Base-by-base conservation (phyloP, 306 rosid genomes). In the Malus orientalis region DNA sequence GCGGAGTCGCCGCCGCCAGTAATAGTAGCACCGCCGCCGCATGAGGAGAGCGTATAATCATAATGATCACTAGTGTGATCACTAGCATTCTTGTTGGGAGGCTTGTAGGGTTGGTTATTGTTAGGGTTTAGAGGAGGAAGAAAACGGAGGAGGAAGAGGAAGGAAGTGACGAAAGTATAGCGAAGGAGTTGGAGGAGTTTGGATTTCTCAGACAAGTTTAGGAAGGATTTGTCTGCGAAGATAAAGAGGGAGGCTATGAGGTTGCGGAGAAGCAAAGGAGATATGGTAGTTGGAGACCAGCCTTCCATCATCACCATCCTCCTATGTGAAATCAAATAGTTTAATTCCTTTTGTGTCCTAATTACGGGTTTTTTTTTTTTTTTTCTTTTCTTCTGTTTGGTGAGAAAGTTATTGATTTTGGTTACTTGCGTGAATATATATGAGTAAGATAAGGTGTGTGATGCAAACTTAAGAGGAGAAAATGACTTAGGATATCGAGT, bases 181-280 rank as follows among this genome's bases (percentile, higher is more conserved):
- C 92, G 98, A 20, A 91, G 18, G 59, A 85, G 61, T 65, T 88
- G 71, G 69, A 93, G 79, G 66, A 85, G 57, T 72, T 78, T 86
- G 86, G 78, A 70, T 13, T 83, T 82, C 29, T 81, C 23, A 25
- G 88, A 27, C 14, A 84, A 74, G 30, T n/a, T 71, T 12, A 81
- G 0, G 11, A 90, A 42, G 10, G 84, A 86, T 5, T 81, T 81
- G 11, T 86, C 89, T 64, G 84, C 71, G 76, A 32, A 80, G 76
- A 70, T 29, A 64, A 89, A 70, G 4, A 87, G 4, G 58, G 94
- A 82, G 3, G 87, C 42, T 1, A 81, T 2, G 3, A 90, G 55
- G 64, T 79, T 86, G 20, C 88, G 85, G 25, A 88, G 78, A 25
- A 91, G 77, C 30, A 78, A 77, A n/a, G 90, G 88, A 10, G 93